Percentiles rank a stretch among this genome's conserved stretches.
These are phyloP conservation scores for Acanthamoeba rhysodes DNA, from an alignment of 208 protist species.

Conservation along the genomic window DNA sequence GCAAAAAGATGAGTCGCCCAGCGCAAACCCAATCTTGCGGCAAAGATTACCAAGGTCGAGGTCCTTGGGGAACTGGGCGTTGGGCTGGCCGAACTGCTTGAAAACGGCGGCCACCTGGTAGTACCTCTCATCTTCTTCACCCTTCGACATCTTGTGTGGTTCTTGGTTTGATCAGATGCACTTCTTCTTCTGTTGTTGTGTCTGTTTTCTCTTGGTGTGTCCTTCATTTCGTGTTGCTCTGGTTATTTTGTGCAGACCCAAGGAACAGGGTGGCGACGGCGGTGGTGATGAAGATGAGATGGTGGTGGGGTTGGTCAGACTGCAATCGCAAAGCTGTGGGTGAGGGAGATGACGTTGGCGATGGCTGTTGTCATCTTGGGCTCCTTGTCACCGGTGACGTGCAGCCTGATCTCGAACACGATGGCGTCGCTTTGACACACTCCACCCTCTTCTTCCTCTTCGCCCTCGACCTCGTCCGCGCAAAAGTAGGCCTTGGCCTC, in stretches of 20 bases:
- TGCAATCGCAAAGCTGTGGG: background rate
- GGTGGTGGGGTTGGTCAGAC: background rate
- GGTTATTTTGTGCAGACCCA: too few relatives aligned
- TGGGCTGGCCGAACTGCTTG: slow-evolving; percentile 45
- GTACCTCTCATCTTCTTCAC: slow-evolving; percentile 49
- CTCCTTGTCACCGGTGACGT: background rate
- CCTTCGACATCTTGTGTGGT: background rate
- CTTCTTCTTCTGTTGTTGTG: background rate
- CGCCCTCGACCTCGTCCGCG: background rate
- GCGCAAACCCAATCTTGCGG: background rate
- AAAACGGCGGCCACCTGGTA: slow-evolving; percentile 41
- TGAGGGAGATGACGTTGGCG: background rate
- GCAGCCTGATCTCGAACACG: background rate
- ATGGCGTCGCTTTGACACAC: background rate
- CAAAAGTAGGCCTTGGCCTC: slow-evolving; percentile 9
- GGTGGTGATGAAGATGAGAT: too few relatives aligned
- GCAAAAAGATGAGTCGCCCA: background rate
- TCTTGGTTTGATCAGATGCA: background rate
- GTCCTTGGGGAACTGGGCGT: slow-evolving; percentile 67
- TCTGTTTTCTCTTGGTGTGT: too few relatives aligned
- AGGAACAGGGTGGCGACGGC: too few relatives aligned
- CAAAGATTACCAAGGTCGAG: slow-evolving; percentile 13
- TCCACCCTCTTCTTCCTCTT: background rate
- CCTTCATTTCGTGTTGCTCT: too few relatives aligned
- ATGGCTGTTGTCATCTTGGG: background rate